Conservation (phyloP, 2,329 filamentous ascomycete genomes). For the Aspergillus latus region DNA sequence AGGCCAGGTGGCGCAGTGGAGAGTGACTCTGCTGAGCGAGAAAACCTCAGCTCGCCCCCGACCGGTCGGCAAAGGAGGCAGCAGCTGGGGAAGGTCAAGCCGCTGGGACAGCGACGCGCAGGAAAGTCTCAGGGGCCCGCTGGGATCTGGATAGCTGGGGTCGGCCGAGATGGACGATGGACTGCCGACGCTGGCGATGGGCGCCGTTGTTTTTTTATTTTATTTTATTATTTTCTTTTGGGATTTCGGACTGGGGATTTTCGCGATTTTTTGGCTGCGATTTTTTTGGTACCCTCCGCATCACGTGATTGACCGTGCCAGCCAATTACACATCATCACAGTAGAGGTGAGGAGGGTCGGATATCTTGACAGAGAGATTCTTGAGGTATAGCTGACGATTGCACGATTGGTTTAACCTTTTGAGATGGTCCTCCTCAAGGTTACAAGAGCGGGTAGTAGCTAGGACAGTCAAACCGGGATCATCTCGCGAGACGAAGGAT, state of each 20-base stretch:
- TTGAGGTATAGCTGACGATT: too few relatives aligned
- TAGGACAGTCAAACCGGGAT: too few relatives aligned
- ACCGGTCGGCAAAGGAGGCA: slow-evolving; percentile 17
- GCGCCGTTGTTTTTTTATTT: slow-evolving; percentile 20
- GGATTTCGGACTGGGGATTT: slow-evolving; percentile 21
- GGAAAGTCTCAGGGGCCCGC: neutral
- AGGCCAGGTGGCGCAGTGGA: slow-evolving; percentile 14
- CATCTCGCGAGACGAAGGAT: too few relatives aligned
- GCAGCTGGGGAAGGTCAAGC: slow-evolving; percentile 3
- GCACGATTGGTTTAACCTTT: too few relatives aligned
- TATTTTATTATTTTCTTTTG: slow-evolving; percentile 20
- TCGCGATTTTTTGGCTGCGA: slow-evolving; percentile 21
- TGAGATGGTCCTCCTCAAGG: slow-evolving; percentile 9
- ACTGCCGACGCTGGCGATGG: slow-evolving; percentile 23
- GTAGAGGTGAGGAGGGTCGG: too few relatives aligned
- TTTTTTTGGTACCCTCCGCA: slow-evolving; percentile 14
- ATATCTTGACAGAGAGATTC: slow-evolving; percentile 16
- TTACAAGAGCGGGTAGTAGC: too few relatives aligned
- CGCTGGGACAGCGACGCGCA: neutral
- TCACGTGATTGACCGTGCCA: slow-evolving; percentile 19
- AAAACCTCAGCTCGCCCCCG: slow-evolving; percentile 15
- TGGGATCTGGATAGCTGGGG: slow-evolving; percentile 14
- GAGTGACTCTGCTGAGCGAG: slow-evolving; percentile 10
- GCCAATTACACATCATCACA: too few relatives aligned
- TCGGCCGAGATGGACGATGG: slow-evolving; percentile 19